Conservation (phyloP, 129 eudicot genomes). For the Cynara cardunculus region DNA sequence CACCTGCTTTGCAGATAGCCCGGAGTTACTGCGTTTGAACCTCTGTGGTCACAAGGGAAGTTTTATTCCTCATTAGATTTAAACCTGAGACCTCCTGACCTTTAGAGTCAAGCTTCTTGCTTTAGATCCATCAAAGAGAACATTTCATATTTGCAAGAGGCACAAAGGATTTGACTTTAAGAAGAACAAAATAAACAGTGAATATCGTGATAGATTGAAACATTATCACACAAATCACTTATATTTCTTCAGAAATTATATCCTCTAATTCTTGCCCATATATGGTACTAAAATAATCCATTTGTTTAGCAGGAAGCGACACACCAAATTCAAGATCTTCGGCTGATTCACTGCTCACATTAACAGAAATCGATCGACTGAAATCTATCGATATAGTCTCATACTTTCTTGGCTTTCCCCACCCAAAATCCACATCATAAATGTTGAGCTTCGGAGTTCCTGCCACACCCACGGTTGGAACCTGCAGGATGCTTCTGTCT, state of each 20-base stretch:
- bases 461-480: conserved; percentile 24
- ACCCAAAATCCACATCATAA: conserved; percentile 46
- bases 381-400: conserved; percentile 35
- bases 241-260: background rate
- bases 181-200: too few species aligned
- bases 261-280: conserved; percentile 5
- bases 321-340: conserved; percentile 44
- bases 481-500: too few species aligned
- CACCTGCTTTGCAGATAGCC: too few species aligned
- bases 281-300: conserved; percentile 31
- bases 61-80: too few species aligned
- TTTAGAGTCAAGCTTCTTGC: too few species aligned
- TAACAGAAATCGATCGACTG: conserved; percentile 16
- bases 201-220: background rate
- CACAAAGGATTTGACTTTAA: too few species aligned
- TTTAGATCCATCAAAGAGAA: too few species aligned
- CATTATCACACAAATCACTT: too few species aligned
- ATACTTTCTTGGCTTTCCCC: conserved; percentile 37
- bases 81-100: too few species aligned
- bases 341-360: conserved; percentile 24
- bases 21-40: too few species aligned
- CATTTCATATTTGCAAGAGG: too few species aligned
- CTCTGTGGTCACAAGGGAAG: too few species aligned
- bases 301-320: conserved; percentile 20
- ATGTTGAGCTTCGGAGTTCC: conserved; percentile 36